Base-by-base conservation (phyloP, 768 basidiomycete species). In the Termitomyces sp. region DNA sequence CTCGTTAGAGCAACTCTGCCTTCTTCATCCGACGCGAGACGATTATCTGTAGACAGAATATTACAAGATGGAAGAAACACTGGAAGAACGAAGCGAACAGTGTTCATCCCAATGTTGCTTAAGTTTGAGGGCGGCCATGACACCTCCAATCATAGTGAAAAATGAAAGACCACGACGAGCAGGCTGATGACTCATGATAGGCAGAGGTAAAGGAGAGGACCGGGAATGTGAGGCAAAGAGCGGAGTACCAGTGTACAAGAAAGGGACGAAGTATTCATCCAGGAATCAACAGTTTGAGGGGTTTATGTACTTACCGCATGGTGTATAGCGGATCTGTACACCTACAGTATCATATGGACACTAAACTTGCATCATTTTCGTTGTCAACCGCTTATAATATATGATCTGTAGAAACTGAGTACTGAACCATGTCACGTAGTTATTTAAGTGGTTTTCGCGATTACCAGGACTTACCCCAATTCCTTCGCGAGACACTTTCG, bases 41-140 rank as follows among this genome's bases (percentile, higher is more conserved):
- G 70, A 24, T 72, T 73, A 64, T 83, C 82, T 83, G 53, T 39
- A 4, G 18, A 45, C 32, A 44, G 46, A 53, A 34, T 18, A 45
- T n/a, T n/a, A 43, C 30, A 44, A 24, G 22, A 46, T 7, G 56
- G n/a, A 47, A 46, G 10, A n/a, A 47, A 7, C 30, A n/a, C n/a
- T 32, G 45, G 33, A 26, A 22, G 52, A 16, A 22, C 51, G 14
- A 10, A 32, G 72, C 77, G 59, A 62, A 80, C 82, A 83, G 9
- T 51, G 49, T 46, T 79, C 72, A 53, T 82, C 78, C 64, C 68
- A 76, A 39, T 72, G 64, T 55, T 79, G 74, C 66, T 81, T 83
- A 39, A 82, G 62, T 62, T 79, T 80, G 46, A 84, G 71, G 27
- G 76, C 73, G 18, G 75, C 66, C 77, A 80, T 80, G 8, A 76